These are phyloP conservation scores for Vicia faba DNA, from an alignment of 306 rosid genomes.

Conservation along the genomic window DNA sequence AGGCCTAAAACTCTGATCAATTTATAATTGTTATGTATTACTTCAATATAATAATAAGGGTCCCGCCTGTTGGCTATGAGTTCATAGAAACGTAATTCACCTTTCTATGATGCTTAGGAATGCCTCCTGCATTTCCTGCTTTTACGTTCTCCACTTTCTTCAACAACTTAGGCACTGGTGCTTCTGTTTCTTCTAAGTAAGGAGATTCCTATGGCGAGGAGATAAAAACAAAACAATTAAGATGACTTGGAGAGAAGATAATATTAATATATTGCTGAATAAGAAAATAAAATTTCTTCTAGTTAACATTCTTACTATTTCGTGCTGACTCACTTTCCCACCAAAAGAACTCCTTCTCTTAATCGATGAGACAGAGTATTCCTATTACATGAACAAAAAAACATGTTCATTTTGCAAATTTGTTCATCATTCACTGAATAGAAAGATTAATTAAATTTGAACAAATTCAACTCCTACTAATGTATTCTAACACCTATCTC, in stretches of 20 bases:
- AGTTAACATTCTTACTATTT: conserved; percentile 48
- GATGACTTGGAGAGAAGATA: conserved; percentile 25
- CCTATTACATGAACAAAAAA: conserved; percentile 52
- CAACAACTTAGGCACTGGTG: conserved; percentile 78
- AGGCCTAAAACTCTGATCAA: conserved; percentile 6
- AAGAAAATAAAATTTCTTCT: conserved; percentile 28
- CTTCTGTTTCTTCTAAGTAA: conserved; percentile 55
- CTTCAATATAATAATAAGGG: conserved; percentile 24
- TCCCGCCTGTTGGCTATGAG: conserved; percentile 11
- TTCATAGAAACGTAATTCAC: conserved; percentile 43
- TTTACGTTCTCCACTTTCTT: conserved; percentile 68
- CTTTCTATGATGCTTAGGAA: conserved; percentile 87
- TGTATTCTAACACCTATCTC: conserved; percentile 15
- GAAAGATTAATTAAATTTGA: conserved; percentile 22
- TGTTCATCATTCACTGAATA: background rate
- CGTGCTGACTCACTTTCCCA: conserved; percentile 57
- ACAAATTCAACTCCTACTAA: conserved; percentile 15
- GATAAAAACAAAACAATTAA: conserved; percentile 31
- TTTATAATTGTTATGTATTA: conserved; percentile 14
- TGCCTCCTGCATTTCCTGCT: conserved; percentile 64
- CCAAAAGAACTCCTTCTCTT: conserved; percentile 58
- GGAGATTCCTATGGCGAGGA: conserved; percentile 62
- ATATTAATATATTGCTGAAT: conserved; percentile 31
- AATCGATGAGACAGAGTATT: conserved; percentile 70
- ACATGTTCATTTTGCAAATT: conserved; percentile 1